phyloP scores from a whole-genome alignment of 768 basidiomycete genomes.

The Pleurotus citrinopileatus region DNA sequence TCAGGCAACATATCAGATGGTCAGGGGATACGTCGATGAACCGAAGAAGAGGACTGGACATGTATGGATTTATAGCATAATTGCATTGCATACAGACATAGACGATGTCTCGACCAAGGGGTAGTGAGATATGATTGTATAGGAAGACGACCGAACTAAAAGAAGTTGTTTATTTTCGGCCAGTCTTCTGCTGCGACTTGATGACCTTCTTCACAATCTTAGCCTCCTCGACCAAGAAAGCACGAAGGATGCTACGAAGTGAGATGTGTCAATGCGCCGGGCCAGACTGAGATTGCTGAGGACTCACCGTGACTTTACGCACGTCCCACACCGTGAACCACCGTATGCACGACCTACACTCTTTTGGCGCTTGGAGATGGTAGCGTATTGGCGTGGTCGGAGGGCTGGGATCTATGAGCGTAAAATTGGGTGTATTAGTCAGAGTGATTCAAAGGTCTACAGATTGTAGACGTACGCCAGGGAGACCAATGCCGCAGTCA shows the following conservation, averaged over 20 bases:
- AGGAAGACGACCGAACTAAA: conserved; percentile 9
- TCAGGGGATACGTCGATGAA: background rate
- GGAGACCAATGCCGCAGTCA: conserved; percentile 93
- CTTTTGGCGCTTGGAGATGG: conserved; percentile 96
- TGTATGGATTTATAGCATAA: background rate
- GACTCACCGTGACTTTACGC: conserved; percentile 89
- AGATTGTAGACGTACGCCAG: conserved; percentile 75
- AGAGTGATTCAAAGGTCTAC: background rate
- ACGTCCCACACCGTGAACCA: conserved; percentile 94
- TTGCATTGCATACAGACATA: conserved; percentile 9
- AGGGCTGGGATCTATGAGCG: conserved; percentile 79
- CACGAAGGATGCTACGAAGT: conserved; percentile 80
- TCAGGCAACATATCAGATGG: background rate
- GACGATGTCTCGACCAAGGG: conserved; percentile 1
- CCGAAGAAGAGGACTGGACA: background rate
- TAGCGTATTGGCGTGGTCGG: conserved; percentile 93
- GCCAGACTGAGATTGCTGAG: background rate
- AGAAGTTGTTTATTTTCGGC: conserved; percentile 37
- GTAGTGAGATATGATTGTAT: background rate
- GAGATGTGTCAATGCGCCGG: conserved; percentile 12
- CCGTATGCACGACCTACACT: conserved; percentile 95
- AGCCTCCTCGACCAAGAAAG: conserved; percentile 99
- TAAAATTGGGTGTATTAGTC: conserved; percentile 6
- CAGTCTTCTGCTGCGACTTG: conserved; percentile 76
- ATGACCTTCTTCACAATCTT: conserved; percentile 99